Evolutionary conservation across 164 flowering plant genomes (phyloP).

Genomic region (Magnolia officinalis): DNA sequence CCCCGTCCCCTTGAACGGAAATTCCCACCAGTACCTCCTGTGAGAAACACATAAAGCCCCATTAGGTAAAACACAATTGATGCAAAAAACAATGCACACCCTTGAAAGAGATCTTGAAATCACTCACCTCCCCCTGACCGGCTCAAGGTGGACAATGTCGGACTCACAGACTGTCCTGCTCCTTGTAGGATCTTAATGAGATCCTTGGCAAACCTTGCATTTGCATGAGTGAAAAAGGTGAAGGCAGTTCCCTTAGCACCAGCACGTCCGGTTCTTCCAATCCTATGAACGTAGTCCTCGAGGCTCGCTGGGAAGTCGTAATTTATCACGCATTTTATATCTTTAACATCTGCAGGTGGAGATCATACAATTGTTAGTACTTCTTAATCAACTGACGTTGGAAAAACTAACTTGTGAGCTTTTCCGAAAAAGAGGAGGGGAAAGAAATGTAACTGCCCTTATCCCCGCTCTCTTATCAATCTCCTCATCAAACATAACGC

Average conservation of each 20-base stretch:
- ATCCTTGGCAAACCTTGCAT: conserved; percentile 75
- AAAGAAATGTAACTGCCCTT: conserved; percentile 48
- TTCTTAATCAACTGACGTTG: background rate
- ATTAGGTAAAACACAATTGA: background rate
- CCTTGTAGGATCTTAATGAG: conserved; percentile 81
- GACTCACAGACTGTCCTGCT: conserved; percentile 76
- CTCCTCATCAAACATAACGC: conserved; percentile 44
- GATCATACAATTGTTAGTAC: background rate
- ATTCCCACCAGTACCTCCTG: conserved; percentile 53
- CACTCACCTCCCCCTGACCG: conserved; percentile 39
- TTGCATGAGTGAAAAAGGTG: conserved; percentile 77
- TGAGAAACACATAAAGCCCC: background rate
- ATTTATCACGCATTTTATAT: conserved; percentile 94
- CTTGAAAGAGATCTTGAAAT: background rate
- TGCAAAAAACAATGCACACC: background rate
- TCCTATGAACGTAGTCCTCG: conserved; percentile 98
- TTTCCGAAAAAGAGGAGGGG: background rate
- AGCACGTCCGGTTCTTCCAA: conserved; percentile 98
- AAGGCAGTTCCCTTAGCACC: conserved; percentile 90
- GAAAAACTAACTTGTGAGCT: background rate
- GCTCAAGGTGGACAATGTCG: conserved; percentile 55
- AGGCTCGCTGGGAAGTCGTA: conserved; percentile 91
- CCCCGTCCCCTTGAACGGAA: conserved; percentile 72
- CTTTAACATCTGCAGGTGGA: conserved; percentile 84
- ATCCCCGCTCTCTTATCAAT: conserved; percentile 67